Percentiles rank a stretch among this genome's conserved stretches.
These are phyloP conservation scores for Eimeria praecox DNA, from an alignment of 169 alveolate species.

Conservation along the genomic window DNA sequence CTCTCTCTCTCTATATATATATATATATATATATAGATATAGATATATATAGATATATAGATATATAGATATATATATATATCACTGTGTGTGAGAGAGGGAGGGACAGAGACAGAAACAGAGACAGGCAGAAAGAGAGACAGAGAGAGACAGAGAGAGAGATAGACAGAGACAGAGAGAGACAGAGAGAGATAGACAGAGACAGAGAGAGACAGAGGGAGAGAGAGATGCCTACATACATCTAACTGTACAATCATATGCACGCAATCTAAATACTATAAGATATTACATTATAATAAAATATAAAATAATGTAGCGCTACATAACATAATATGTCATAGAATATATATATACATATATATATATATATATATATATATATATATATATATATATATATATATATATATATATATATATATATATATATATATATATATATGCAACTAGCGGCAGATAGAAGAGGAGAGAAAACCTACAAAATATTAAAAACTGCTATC, in stretches of 20 bases:
- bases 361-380: not conserved
- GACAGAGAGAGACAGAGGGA: not conserved
- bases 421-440: too few relatives aligned
- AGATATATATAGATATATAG: not conserved
- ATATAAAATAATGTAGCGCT: too few relatives aligned
- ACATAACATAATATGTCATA: too few relatives aligned
- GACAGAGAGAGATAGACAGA: not conserved
- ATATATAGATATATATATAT: not conserved
- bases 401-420: not conserved
- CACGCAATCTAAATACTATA: too few relatives aligned
- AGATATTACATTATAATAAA: too few relatives aligned
- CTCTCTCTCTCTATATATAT: too few relatives aligned
- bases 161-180: not conserved
- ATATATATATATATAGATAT: too few relatives aligned
- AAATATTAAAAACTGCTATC: too few relatives aligned
- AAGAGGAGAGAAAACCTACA: too few relatives aligned
- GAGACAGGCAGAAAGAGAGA: not conserved
- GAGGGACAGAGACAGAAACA: not conserved
- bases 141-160: constrained; percentile 17
- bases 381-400: not conserved
- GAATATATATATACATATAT: not conserved
- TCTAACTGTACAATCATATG: too few relatives aligned
- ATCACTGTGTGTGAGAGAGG: not conserved
- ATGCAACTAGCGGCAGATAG: too few relatives aligned
- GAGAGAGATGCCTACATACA: not conserved